These are phyloP conservation scores for Elaphomyces granulatus DNA, from an alignment of 495 filamentous ascomycete genomes.

Conservation along the genomic window DNA sequence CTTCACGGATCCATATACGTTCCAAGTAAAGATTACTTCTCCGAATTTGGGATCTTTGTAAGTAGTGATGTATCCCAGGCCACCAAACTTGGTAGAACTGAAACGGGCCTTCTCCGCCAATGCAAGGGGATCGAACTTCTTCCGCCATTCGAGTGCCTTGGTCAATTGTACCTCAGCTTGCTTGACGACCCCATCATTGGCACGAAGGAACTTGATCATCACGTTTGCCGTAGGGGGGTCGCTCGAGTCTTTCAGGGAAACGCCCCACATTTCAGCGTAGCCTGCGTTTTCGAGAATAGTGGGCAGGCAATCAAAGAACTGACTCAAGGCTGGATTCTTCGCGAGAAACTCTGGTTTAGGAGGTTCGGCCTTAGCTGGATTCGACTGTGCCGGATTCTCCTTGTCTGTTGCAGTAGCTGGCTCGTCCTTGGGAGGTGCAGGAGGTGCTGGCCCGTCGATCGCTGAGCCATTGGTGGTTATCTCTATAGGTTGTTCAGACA, in stretches of 20 bases:
- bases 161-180: slow-evolving; percentile 61
- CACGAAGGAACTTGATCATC: slow-evolving; percentile 81
- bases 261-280: slow-evolving; percentile 68
- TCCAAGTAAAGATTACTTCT: slow-evolving; percentile 54
- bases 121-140: slow-evolving; percentile 38
- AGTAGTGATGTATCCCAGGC: slow-evolving; percentile 39
- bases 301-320: slow-evolving; percentile 28
- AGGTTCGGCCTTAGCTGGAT: slow-evolving; percentile 6
- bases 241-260: slow-evolving; percentile 37
- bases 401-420: slow-evolving; percentile 6
- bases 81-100: slow-evolving; percentile 34
- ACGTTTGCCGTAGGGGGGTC: slow-evolving; percentile 66
- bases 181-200: slow-evolving; percentile 60
- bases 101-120: slow-evolving; percentile 32
- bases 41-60: slow-evolving; percentile 30
- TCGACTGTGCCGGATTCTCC: slow-evolving; percentile 7
- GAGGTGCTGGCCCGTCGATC: slow-evolving; percentile 2
- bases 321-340: slow-evolving; percentile 21
- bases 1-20: slow-evolving; percentile 74
- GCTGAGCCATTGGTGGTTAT: slow-evolving; percentile 4
- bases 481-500: slow-evolving; percentile 6
- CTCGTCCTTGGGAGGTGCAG: slow-evolving; percentile 1
- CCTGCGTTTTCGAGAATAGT: slow-evolving; percentile 32
- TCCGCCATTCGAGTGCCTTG: slow-evolving; percentile 69
- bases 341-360: slow-evolving; percentile 25